Evolutionary conservation across 1,139 yeast species (phyloP), one percentile per base, ranked within the genome.

Genomic region (Geotrichum reessii): DNA sequence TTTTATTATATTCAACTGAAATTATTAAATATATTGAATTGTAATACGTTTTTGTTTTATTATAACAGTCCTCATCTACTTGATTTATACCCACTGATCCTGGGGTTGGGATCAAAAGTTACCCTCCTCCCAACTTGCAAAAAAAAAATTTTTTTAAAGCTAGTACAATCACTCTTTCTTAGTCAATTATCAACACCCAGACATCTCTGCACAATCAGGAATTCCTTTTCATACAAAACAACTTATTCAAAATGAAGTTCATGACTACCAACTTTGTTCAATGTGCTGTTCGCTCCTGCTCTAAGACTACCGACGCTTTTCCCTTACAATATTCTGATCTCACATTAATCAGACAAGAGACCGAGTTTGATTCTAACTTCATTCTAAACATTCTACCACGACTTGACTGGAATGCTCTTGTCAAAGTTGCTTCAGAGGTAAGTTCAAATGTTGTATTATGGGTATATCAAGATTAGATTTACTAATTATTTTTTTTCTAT

Each of bases 231-330:
- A n/a, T 14, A 17, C 28, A 14, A 24, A 19, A 31, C 27, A 25
- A 47, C 56, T 8, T 21, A 52, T 28, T 19, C 51, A 56, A 28
- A 40, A 92, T 93, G 99, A 93, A 93, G 76, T 85, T 93, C 68
- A 77, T 93, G 50, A 92, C 99, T 37, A 89, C 98, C 49, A 93
- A 95, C 73, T 95, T 93, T 73, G 95, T 93, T 63, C 91, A 87
- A 72, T 93, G 99, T 73, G 93, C 98, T 0, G 88, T 91, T 63
- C 85, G 87, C 68, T 70, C 83, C 5, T 93, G 99, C 70, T 89
- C 86, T 60, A 76, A 84, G 31, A 81, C 93, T 9, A 81, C 83
- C 33, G 83, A 84, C 6, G 83, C 95, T 21, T 93, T 91, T 71
- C 99, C 99, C 1, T 79, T 93, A 60, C 77, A 79, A 63, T 92